Percentiles rank a stretch among this genome's conserved stretches.
Conservation (phyloP, 177 flowering plant species). For the Telopea speciosissima region DNA sequence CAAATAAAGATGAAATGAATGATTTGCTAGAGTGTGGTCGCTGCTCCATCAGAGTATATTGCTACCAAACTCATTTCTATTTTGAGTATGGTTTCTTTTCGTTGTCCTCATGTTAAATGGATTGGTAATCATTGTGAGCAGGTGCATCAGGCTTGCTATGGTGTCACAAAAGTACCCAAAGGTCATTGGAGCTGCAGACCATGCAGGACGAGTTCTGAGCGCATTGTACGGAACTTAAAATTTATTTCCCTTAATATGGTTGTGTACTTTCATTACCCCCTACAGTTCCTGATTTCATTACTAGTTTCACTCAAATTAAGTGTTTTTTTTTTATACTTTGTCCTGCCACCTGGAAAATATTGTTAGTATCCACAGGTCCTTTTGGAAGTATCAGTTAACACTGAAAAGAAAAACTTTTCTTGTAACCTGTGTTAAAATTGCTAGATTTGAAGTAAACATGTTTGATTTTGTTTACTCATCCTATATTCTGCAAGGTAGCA, state of each 20-base stretch:
- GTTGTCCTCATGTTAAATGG: neutral
- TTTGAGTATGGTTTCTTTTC: neutral
- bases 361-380: no score
- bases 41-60: constrained; percentile 45
- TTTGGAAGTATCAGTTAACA: no score
- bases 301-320: no score
- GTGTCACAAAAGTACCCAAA: constrained; percentile 50
- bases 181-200: constrained; percentile 56
- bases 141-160: constrained; percentile 74
- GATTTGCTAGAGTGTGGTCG: constrained; percentile 41
- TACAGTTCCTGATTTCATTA: no score
- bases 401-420: no score
- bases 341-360: no score
- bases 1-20: constrained; percentile 39
- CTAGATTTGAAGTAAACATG: no score
- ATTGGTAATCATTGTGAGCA: constrained; percentile 18
- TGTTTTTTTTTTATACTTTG: no score
- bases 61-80: neutral
- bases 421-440: no score
- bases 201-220: constrained; percentile 40
- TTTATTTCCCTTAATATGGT: neutral
- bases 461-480: no score
- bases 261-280: no score
- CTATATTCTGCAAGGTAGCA: no score
- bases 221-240: constrained; percentile 35